Evolutionary conservation across 1,284 basidiomycete genomes (phyloP).

Genomic region (Tetrapyrgos nigripes): DNA sequence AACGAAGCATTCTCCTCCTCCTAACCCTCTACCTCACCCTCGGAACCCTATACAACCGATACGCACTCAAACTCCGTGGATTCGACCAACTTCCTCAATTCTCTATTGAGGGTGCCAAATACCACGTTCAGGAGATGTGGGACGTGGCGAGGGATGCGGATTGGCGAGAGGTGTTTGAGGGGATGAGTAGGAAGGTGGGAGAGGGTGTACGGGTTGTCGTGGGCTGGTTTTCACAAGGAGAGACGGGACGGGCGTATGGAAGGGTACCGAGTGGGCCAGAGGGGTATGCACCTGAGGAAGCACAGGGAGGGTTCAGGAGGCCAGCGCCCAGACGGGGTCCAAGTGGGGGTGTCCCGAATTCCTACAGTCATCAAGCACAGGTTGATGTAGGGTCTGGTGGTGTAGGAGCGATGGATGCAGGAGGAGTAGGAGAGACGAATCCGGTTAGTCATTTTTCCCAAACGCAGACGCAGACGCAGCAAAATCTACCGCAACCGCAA

Average conservation of each 20-base stretch:
- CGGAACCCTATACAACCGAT: constrained; percentile 82
- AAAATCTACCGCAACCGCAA: constrained; percentile 8
- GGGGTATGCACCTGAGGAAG: constrained; percentile 11
- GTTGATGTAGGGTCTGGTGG: constrained; percentile 29
- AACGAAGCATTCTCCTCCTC: constrained; percentile 57
- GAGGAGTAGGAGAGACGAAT: constrained; percentile 35
- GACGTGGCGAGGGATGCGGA: constrained; percentile 52
- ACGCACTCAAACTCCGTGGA: constrained; percentile 65
- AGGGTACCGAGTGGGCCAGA: constrained; percentile 9
- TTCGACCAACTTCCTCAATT: constrained; percentile 73
- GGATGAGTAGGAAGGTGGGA: no score
- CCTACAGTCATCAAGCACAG: constrained; percentile 49
- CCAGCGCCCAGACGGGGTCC: neutral
- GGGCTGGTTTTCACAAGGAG: no score
- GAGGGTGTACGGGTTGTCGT: no score
- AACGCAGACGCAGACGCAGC: constrained; percentile 48
- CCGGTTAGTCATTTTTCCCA: constrained; percentile 48
- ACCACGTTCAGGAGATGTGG: constrained; percentile 48
- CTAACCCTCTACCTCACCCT: no score
- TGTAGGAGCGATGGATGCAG: constrained; percentile 8
- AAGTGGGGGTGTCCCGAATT: constrained; percentile 39
- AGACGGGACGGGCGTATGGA: constrained; percentile 1
- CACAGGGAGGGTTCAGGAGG: constrained; percentile 14
- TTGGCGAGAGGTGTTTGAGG: no score
- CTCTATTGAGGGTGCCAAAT: constrained; percentile 55